Conservation (phyloP, 148 eudicot genomes). For the Camellia lanceoleosa region DNA sequence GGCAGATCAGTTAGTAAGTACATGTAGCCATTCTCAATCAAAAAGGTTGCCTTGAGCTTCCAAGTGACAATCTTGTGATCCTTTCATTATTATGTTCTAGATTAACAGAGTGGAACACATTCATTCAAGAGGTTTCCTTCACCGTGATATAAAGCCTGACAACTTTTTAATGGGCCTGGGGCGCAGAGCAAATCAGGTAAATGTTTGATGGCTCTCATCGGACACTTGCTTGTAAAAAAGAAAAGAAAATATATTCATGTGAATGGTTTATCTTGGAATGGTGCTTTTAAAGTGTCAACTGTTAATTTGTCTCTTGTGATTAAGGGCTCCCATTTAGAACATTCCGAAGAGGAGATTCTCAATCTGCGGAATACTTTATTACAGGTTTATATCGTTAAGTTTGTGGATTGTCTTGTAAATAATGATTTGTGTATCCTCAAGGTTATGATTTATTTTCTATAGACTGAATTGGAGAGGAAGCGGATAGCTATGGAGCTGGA, state of each 20-base stretch:
- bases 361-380: constrained; percentile 82
- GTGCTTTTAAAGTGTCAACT: background rate
- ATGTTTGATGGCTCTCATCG: too few relatives aligned
- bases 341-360: constrained; percentile 84
- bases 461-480: constrained; percentile 94
- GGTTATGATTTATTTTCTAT: constrained; percentile 10
- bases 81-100: too few relatives aligned
- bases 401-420: background rate
- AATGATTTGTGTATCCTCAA: background rate
- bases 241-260: background rate
- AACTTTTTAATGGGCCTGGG: too few relatives aligned
- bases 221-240: background rate
- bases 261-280: constrained; percentile 6
- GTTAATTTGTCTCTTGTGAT: constrained; percentile 7
- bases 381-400: constrained; percentile 48
- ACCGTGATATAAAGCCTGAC: too few relatives aligned
- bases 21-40: too few relatives aligned
- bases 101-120: too few relatives aligned
- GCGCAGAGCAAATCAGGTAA: too few relatives aligned
- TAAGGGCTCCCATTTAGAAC: constrained; percentile 85
- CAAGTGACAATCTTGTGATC: too few relatives aligned
- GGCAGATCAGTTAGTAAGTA: too few relatives aligned
- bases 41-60: too few relatives aligned
- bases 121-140: too few relatives aligned
- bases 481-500: constrained; percentile 94